These are phyloP conservation scores for Alisma plantagoaquatica DNA, from an alignment of 106 monocot genomes.

Conservation along the genomic window DNA sequence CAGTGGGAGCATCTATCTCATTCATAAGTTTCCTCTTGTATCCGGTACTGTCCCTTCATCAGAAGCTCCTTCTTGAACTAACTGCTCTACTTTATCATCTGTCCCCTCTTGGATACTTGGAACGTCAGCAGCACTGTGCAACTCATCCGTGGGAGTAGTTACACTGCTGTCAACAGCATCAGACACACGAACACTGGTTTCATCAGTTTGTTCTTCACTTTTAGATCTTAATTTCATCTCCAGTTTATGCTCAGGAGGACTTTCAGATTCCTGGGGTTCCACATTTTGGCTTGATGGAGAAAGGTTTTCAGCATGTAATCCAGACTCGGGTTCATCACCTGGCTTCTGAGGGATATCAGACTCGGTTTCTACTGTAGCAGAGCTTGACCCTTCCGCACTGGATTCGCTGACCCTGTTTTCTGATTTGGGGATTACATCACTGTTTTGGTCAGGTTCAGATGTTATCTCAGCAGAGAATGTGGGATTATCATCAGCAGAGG, in stretches of 20 bases:
- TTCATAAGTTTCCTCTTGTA: constrained; percentile 14
- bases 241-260: constrained; percentile 12
- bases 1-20: constrained; percentile 13
- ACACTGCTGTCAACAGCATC: constrained; percentile 14
- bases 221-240: constrained; percentile 2
- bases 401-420: no score
- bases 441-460: no score
- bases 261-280: constrained; percentile 7
- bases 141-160: constrained; percentile 8
- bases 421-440: no score
- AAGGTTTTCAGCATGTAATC: no score
- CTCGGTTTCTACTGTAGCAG: no score
- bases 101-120: constrained; percentile 18
- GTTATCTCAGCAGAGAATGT: no score
- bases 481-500: constrained; percentile 2
- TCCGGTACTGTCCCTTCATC: constrained; percentile 9
- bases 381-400: no score
- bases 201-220: constrained; percentile 11
- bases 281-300: no score
- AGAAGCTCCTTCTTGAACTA: constrained; percentile 15
- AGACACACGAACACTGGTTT: constrained; percentile 5
- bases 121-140: constrained; percentile 20
- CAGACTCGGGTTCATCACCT: no score
- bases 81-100: constrained; percentile 12
- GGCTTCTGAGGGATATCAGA: no score